Conservation (phyloP, 306 rosid genomes). For the Lathyrus sativus region DNA sequence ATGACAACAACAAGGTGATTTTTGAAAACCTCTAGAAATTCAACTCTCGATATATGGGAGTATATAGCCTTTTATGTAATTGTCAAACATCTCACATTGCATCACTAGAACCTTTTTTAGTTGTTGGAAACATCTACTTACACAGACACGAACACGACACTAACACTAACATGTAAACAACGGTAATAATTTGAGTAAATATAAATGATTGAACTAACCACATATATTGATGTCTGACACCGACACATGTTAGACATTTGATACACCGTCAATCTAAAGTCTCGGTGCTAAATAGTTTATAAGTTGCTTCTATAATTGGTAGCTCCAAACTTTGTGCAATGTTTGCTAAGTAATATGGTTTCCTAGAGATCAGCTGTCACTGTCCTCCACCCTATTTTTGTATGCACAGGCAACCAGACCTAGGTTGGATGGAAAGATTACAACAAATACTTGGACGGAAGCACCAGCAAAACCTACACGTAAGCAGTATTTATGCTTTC, state of each 20-base stretch:
- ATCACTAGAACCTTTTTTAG: background rate
- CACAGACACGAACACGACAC: too few species aligned
- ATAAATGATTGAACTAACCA: background rate
- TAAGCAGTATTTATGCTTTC: slow-evolving; percentile 40
- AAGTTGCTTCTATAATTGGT: slow-evolving; percentile 4
- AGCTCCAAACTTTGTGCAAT: slow-evolving; percentile 17
- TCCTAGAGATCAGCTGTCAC: slow-evolving; percentile 12
- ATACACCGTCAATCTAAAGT: background rate
- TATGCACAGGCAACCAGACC: slow-evolving; percentile 79
- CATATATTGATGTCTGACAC: background rate
- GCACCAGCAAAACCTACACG: slow-evolving; percentile 90
- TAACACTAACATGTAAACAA: background rate
- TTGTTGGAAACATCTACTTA: slow-evolving; percentile 22
- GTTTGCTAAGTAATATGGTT: slow-evolving; percentile 21
- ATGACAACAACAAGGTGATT: background rate
- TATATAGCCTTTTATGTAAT: slow-evolving; percentile 16
- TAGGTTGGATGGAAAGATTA: slow-evolving; percentile 93
- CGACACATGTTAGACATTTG: background rate
- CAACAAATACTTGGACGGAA: slow-evolving; percentile 92
- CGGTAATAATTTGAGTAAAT: background rate
- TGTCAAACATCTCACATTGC: slow-evolving; percentile 14
- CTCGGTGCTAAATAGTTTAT: background rate
- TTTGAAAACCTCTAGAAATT: slow-evolving; percentile 28
- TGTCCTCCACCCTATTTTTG: slow-evolving; percentile 33
- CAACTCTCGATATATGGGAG: background rate